These are phyloP conservation scores for Carex pumila DNA, from an alignment of 176 grass and related monocot species.

Conservation along the genomic window DNA sequence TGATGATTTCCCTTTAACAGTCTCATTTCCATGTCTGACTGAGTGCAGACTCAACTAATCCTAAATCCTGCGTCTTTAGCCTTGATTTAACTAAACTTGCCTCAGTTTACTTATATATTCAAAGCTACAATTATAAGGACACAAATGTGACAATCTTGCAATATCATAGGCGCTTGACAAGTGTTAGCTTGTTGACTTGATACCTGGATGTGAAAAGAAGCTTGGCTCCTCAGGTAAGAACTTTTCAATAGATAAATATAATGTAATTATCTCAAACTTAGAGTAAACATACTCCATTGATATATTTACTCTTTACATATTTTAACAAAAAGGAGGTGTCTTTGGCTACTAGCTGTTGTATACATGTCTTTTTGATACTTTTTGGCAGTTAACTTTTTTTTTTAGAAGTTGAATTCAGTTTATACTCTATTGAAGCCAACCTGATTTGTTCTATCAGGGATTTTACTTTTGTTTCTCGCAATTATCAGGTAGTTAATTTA, in stretches of 20 bases:
- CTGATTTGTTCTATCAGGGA: too few species aligned
- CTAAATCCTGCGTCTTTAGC: neutral
- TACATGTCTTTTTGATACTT: too few species aligned
- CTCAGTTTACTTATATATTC: neutral
- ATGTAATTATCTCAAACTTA: neutral
- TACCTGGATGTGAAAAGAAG: constrained; percentile 59
- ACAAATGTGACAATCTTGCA: constrained; percentile 2
- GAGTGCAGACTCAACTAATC: neutral
- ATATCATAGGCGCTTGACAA: constrained; percentile 67
- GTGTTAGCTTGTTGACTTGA: constrained; percentile 80
- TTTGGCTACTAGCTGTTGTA: too few species aligned
- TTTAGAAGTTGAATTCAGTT: too few species aligned
- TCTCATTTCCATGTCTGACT: neutral
- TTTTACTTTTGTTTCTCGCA: too few species aligned
- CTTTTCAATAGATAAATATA: neutral
- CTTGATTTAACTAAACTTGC: neutral
- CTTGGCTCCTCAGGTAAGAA: constrained; percentile 68
- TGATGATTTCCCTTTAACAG: neutral
- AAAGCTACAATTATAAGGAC: constrained; percentile 10
- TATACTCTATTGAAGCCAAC: too few species aligned
- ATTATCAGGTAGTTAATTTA: too few species aligned
- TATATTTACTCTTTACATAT: too few species aligned
- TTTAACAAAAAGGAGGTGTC: too few species aligned
- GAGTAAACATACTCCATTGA: neutral
- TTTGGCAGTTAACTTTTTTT: too few species aligned